Evolutionary conservation across 352 stramenopile genomes (phyloP).

Genomic region (Aphanomyces astaci): DNA sequence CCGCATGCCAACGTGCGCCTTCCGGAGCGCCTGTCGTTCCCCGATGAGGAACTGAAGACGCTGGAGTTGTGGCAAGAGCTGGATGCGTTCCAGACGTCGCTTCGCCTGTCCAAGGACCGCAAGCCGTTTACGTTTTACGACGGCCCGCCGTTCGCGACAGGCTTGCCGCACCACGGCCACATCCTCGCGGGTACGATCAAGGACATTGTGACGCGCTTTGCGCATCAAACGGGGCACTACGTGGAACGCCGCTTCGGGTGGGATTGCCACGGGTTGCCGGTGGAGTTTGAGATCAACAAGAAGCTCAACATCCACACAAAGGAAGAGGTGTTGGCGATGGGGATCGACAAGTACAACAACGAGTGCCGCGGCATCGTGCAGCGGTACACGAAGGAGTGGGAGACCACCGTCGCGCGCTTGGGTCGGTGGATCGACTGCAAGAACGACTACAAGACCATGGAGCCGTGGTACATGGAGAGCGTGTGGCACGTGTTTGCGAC

Average conservation of each 20-base stretch:
- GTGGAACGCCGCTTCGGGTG: slow-evolving; percentile 97
- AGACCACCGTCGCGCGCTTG: slow-evolving; percentile 95
- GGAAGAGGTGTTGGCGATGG: slow-evolving; percentile 97
- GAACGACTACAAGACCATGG: slow-evolving; percentile 99
- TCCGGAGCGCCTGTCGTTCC: slow-evolving; percentile 83
- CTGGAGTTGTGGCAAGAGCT: slow-evolving; percentile 77
- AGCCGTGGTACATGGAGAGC: slow-evolving; percentile 99
- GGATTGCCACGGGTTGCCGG: slow-evolving; percentile 98
- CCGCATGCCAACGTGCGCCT: slow-evolving; percentile 26
- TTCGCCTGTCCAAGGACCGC: slow-evolving; percentile 86
- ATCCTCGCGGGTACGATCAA: slow-evolving; percentile 99
- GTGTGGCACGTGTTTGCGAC: slow-evolving; percentile 99
- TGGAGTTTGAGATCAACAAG: slow-evolving; percentile 99
- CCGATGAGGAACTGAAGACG: slow-evolving; percentile 71
- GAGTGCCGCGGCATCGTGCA: slow-evolving; percentile 97
- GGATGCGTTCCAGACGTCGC: slow-evolving; percentile 86
- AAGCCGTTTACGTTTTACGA: slow-evolving; percentile 99
- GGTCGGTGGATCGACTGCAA: slow-evolving; percentile 99
- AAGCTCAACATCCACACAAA: slow-evolving; percentile 96
- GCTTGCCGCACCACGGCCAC: slow-evolving; percentile 97
- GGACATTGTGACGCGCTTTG: slow-evolving; percentile 99
- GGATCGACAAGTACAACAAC: slow-evolving; percentile 98
- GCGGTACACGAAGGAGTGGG: slow-evolving; percentile 98
- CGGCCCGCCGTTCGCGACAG: slow-evolving; percentile 98
- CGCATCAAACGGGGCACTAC: slow-evolving; percentile 96